Evolutionary conservation across 192 early-diverging fungal species (phyloP).

Genomic region (Helicostylum pulchrum): DNA sequence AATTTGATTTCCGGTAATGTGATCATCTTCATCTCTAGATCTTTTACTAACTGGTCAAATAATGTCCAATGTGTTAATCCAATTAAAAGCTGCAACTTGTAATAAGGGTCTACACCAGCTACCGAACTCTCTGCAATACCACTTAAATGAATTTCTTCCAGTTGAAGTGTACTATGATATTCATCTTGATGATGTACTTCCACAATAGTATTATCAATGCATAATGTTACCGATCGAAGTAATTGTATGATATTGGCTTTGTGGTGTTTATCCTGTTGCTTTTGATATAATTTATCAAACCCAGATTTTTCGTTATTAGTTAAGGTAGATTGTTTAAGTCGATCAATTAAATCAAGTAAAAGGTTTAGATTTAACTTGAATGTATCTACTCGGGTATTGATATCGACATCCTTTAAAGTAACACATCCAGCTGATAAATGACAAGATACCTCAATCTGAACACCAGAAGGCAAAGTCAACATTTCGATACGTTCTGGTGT

Average conservation of each 20-base stretch:
- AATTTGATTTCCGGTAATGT: background rate
- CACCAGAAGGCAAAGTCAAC: slow-evolving; percentile 19
- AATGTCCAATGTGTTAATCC: background rate
- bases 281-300: too few species aligned
- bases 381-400: slow-evolving; percentile 9
- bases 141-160: background rate
- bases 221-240: background rate
- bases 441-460: slow-evolving; percentile 31
- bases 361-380: slow-evolving; percentile 22
- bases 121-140: background rate
- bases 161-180: background rate
- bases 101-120: background rate
- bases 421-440: slow-evolving; percentile 41
- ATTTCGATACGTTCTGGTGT: background rate
- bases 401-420: slow-evolving; percentile 34
- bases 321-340: too few species aligned
- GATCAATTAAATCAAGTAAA: slow-evolving; percentile 5
- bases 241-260: background rate
- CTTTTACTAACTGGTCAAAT: background rate
- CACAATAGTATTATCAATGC: background rate
- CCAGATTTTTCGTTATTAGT: too few species aligned
- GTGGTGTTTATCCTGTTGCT: too few species aligned
- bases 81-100: background rate
- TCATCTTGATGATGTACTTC: background rate
- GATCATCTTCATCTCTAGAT: background rate